Base-by-base conservation (phyloP, 352 stramenopile species). In the Phytophthora pinifolia region DNA sequence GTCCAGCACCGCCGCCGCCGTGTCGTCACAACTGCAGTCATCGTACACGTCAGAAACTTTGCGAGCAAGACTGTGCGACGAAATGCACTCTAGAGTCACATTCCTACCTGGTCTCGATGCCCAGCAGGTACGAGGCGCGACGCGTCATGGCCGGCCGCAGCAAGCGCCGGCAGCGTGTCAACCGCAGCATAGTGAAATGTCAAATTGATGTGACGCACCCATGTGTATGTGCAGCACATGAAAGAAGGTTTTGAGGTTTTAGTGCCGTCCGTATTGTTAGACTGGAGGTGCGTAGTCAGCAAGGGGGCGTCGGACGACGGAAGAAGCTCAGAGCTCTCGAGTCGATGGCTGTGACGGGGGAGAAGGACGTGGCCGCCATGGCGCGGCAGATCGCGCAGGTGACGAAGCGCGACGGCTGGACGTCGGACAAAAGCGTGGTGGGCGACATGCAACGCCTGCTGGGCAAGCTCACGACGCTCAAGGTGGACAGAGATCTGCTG, bases 21-120 rank as follows among this genome's bases (percentile, higher is more conserved):
- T 98, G 68, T 98, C 96, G 68, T 98, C 94, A 65, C 96, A 98
- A 46, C 89, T 97, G 31, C 41, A 47, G 18, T 27, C 8, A 6
- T 15, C 42, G 9, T 17, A 50, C 29, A 15, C 18, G 22, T 27
- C 22, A 27, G 22, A 27, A 27, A 27, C 22, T 27, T 27, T 27
- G 22, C 22, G 22, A 27, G 6, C 22, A 27, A 27, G 6, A 27
- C 22, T 3, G 6, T 4, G 22, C 22, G 4, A 2, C 22, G 22
- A 27, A 27, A 27, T 27, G 22, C 22, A 27, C 22, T 27, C 22
- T 4, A 27, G 22, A 6, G 1, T 22, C 10, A 6, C 1, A 46
- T 37, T 50, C 8, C 17, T 48, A 83, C 75, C 76, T 91, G 20
- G 93, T 98, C 70, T 98, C 94, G 60, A 98, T 98, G 15, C 96